Evolutionary conservation across 164 flowering plant species (phyloP), one percentile per base, ranked within the genome.

Genomic region (Saururus chinensis): DNA sequence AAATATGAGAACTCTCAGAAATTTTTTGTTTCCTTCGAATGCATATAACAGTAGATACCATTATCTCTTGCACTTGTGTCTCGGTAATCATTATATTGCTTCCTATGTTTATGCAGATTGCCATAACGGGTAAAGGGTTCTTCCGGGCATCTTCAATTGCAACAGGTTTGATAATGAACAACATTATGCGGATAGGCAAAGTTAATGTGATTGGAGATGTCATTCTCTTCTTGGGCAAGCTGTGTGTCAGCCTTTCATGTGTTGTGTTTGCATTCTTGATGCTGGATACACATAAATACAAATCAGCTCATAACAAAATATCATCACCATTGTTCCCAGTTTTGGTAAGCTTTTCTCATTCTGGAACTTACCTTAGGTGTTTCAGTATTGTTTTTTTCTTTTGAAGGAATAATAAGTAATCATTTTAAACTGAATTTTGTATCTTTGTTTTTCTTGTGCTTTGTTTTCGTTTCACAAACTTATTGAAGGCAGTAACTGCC

Each of bases 191-290:
- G 41, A 90, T 93, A 22, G 97, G 97, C 61, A 81, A 76, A 76
- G 92, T 93, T 61, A 93, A 93, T 72, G 95, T 90, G 52, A 88
- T 90, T 23, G 98, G 98, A 66, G 98, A 93, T 70, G 88, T 93
- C 24, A 86, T 93, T 67, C 86, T 93, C 59, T 88, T 83, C 63
- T 89, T 93, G 23, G 98, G 98, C 59, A 93, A 93, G 74, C 69
- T 93, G 53, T 90, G 98, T 69, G 89, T 93, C 62, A 89, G 97
- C 80, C 84, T 93, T 51, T 70, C 79, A 19, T 84, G 96, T 68
- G 90, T 86, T 4, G 74, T 90, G 51, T 93, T 93, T 69, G 95
- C 90, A 11, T 90, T 90, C 72, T 92, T 90, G 65, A 90, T 93
- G 97, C 74, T 93, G 80, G 96, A 90, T 65, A 70, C 80, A 54